Conservation (phyloP, 2,329 filamentous ascomycete genomes). For the Botryotinia calthae region DNA sequence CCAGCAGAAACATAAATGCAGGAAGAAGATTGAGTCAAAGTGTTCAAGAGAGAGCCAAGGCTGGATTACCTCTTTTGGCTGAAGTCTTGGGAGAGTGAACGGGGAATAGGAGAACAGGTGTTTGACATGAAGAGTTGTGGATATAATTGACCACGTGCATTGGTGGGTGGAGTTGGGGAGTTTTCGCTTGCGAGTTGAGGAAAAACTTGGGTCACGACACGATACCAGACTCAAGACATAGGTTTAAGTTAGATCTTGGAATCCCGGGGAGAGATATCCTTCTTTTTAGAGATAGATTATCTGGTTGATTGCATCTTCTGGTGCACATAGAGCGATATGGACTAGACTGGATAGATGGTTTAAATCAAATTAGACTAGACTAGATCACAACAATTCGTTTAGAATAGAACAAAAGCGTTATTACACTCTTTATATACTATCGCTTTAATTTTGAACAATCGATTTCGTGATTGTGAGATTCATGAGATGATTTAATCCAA, state of each 20-base stretch:
- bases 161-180: slow-evolving; percentile 9
- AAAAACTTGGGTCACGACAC: neutral
- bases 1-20: slow-evolving; percentile 32
- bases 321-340: neutral
- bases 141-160: neutral
- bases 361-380: neutral
- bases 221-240: neutral
- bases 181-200: neutral
- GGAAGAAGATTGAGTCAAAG: slow-evolving; percentile 34
- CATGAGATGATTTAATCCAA: neutral
- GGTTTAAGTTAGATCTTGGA: neutral
- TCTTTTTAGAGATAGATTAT: slow-evolving; percentile 10
- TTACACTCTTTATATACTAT: neutral
- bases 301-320: neutral
- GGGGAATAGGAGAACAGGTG: neutral
- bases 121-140: neutral
- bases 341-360: neutral
- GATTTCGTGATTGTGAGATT: neutral
- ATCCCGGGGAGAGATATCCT: neutral
- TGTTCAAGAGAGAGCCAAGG: slow-evolving; percentile 32
- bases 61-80: slow-evolving; percentile 32
- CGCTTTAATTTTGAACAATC: neutral
- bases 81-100: slow-evolving; percentile 22
- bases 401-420: neutral
- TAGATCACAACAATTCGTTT: neutral